phyloP scores from a whole-genome alignment of 495 filamentous ascomycete genomes.

The Aspergillus sclerotioniger region DNA sequence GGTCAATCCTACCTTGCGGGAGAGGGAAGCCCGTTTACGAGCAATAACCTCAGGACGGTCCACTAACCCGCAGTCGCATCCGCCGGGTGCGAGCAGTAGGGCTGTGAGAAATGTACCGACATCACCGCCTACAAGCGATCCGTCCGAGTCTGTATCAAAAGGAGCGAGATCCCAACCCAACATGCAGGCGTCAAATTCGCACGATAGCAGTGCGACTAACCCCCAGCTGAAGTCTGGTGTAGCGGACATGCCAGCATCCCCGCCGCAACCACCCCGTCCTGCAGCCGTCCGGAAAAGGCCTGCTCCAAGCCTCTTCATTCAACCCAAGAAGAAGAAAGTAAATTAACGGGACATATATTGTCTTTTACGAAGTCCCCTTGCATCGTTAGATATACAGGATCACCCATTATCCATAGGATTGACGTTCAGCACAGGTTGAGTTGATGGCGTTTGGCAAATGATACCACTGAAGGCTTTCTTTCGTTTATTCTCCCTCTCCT shows the following conservation, averaged over 20 bases:
- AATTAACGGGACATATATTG: constrained; percentile 5
- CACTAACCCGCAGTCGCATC: constrained; percentile 7
- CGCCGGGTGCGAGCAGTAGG: not conserved
- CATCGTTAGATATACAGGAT: not conserved
- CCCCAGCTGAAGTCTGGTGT: not conserved
- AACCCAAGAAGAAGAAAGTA: constrained; percentile 36
- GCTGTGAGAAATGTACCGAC: not conserved
- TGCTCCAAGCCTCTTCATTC: constrained; percentile 39
- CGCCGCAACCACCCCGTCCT: constrained; percentile 20
- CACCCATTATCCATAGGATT: constrained; percentile 2
- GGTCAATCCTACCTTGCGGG: constrained; percentile 22
- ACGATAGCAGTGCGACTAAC: constrained; percentile 2
- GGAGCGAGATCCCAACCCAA: not conserved
- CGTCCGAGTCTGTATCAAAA: not conserved
- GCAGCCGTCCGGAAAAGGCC: constrained; percentile 32
- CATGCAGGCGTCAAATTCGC: not conserved
- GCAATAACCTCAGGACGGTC: constrained; percentile 28
- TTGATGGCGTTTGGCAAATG: not conserved
- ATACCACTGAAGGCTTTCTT: not conserved
- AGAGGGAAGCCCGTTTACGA: constrained; percentile 32
- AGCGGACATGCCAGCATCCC: constrained; percentile 9
- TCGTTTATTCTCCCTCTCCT: not conserved
- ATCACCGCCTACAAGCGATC: constrained; percentile 9
- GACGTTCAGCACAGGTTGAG: not conserved
- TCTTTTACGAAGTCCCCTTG: not conserved